Evolutionary conservation across 2,329 filamentous ascomycete species (phyloP).

Genomic region (Tolypocladium capitatum): DNA sequence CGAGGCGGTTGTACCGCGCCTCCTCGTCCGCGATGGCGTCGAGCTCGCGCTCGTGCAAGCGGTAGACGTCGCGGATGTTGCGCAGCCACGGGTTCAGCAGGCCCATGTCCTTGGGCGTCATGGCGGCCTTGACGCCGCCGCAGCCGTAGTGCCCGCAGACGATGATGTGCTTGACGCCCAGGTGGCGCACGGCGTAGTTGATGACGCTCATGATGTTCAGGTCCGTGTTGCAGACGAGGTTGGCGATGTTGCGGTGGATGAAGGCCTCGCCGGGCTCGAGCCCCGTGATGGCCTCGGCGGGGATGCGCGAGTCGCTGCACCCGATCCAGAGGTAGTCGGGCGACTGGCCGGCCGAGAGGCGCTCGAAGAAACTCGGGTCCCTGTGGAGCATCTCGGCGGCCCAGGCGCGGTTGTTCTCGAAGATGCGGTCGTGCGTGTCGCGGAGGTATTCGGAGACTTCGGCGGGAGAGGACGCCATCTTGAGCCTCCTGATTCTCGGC

Average conservation of each 20-base stretch:
- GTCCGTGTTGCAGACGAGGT: constrained; percentile 69
- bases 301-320: constrained; percentile 80
- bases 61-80: constrained; percentile 63
- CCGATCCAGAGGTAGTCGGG: constrained; percentile 79
- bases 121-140: constrained; percentile 62
- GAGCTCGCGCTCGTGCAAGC: constrained; percentile 57
- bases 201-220: constrained; percentile 71
- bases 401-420: constrained; percentile 57
- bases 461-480: constrained; percentile 2
- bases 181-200: constrained; percentile 70
- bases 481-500: neutral
- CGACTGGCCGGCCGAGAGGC: constrained; percentile 49
- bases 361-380: constrained; percentile 53
- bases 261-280: constrained; percentile 84
- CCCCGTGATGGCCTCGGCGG: constrained; percentile 77
- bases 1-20: constrained; percentile 54
- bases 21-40: constrained; percentile 46
- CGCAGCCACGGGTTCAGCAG: constrained; percentile 62
- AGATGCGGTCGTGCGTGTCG: constrained; percentile 53
- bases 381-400: constrained; percentile 41
- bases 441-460: constrained; percentile 33
- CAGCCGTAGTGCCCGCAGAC: constrained; percentile 72
- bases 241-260: constrained; percentile 90
- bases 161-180: constrained; percentile 70
- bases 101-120: constrained; percentile 57